These are phyloP conservation scores for Aspergillus tubingensis DNA, from an alignment of 2,329 filamentous ascomycete genomes.

Conservation along the genomic window DNA sequence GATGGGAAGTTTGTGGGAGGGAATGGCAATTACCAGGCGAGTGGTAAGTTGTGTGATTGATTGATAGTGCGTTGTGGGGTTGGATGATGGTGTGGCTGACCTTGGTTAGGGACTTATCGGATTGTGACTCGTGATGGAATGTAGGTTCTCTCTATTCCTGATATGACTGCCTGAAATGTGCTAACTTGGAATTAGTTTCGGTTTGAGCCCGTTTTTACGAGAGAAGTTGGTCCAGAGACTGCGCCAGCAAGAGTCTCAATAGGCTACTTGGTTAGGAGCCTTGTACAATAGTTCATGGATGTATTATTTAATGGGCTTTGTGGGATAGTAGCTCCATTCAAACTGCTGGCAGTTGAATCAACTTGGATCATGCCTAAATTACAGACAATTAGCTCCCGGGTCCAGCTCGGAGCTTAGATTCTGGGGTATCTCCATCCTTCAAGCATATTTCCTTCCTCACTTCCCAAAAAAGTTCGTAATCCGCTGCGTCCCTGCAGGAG, in stretches of 20 bases:
- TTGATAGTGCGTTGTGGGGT: background rate
- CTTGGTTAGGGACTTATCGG: constrained; percentile 57
- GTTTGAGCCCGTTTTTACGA: constrained; percentile 51
- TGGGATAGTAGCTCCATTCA: background rate
- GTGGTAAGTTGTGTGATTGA: constrained; percentile 44
- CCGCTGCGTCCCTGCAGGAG: constrained; percentile 53
- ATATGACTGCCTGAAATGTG: background rate
- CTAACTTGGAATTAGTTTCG: constrained; percentile 40
- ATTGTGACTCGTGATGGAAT: constrained; percentile 63
- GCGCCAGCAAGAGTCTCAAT: constrained; percentile 35
- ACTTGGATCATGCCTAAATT: background rate
- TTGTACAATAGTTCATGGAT: constrained; percentile 18
- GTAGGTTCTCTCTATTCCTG: constrained; percentile 37
- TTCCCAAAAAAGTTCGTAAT: constrained; percentile 54
- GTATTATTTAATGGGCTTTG: constrained; percentile 12
- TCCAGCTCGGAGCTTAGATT: background rate
- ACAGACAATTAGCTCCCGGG: background rate
- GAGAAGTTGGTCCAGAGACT: constrained; percentile 53
- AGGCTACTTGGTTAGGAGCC: background rate
- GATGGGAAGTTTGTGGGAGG: constrained; percentile 58
- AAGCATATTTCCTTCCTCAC: constrained; percentile 16
- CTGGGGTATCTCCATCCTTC: constrained; percentile 1
- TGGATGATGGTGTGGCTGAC: constrained; percentile 15
- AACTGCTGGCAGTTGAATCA: constrained; percentile 23
- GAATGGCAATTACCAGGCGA: constrained; percentile 60